Conservation (phyloP, 345 rosid species). For the sweet orange (Citrus sinensis) region DNA sequence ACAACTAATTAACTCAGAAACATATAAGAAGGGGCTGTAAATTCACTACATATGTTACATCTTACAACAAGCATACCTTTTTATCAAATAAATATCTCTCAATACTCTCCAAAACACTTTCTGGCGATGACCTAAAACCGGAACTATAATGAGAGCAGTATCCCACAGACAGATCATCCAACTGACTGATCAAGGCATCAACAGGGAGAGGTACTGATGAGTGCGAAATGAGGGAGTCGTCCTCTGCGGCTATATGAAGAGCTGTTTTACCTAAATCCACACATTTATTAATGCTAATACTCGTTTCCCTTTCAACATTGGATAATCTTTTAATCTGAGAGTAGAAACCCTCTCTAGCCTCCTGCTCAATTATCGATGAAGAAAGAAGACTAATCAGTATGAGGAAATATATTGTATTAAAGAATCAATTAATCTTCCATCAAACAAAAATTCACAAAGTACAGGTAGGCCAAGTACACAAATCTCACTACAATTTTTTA, state of each 20-base stretch:
- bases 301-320: slow-evolving; percentile 48
- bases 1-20: not conserved
- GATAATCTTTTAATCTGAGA: slow-evolving; percentile 37
- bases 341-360: slow-evolving; percentile 41
- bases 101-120: slow-evolving; percentile 44
- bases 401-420: not conserved
- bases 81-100: slow-evolving; percentile 44
- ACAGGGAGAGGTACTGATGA: slow-evolving; percentile 66
- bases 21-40: not conserved
- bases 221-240: slow-evolving; percentile 58
- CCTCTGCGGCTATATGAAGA: slow-evolving; percentile 64
- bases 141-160: slow-evolving; percentile 44
- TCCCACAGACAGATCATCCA: slow-evolving; percentile 67
- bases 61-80: slow-evolving; percentile 35
- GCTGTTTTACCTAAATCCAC: slow-evolving; percentile 58
- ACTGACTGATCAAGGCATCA: slow-evolving; percentile 45
- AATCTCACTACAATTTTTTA: no score
- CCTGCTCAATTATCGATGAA: slow-evolving; percentile 28
- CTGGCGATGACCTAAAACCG: slow-evolving; percentile 31
- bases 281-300: slow-evolving; percentile 52
- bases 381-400: not conserved
- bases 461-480: not conserved
- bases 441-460: not conserved
- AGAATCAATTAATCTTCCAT: not conserved
- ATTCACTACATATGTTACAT: not conserved